Percentiles rank a stretch among this genome's conserved stretches.
phyloP scores from a whole-genome alignment of 1,284 basidiomycete genomes.

The Ustilago bromivora region DNA sequence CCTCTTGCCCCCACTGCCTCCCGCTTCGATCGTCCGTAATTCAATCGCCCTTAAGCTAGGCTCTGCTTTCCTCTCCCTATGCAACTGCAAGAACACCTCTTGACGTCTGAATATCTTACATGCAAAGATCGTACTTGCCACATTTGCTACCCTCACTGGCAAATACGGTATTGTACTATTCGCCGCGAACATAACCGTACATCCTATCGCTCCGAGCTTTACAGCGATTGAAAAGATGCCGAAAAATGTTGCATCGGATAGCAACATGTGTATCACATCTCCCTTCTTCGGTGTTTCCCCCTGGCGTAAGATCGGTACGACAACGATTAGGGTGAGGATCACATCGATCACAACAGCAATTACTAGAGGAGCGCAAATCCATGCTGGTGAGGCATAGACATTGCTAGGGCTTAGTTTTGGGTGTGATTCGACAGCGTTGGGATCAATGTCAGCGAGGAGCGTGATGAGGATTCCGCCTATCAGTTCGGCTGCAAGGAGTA shows the following conservation, averaged over 20 bases:
- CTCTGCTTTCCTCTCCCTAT: conserved; percentile 13
- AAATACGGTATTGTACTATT: conserved; percentile 17
- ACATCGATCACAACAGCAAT: conserved; percentile 27
- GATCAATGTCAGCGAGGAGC: not conserved
- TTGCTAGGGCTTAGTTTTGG: not conserved
- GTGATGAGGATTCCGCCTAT: conserved; percentile 4
- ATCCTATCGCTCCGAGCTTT: conserved; percentile 18
- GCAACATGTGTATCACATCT: conserved; percentile 26
- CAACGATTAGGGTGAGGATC: conserved; percentile 26
- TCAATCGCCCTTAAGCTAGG: conserved; percentile 17
- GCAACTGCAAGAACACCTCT: conserved; percentile 16
- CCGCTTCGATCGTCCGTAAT: not conserved
- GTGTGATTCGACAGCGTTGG: not conserved
- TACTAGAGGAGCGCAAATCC: conserved; percentile 16
- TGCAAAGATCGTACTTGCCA: conserved; percentile 32
- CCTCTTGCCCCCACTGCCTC: not conserved
- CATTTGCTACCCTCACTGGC: conserved; percentile 22
- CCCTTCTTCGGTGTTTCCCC: conserved; percentile 10
- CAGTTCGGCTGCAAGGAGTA: conserved; percentile 12
- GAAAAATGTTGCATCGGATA: conserved; percentile 33
- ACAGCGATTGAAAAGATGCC: conserved; percentile 21
- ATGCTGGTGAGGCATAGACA: conserved; percentile 13
- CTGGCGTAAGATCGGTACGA: conserved; percentile 15
- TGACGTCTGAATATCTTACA: conserved; percentile 42
- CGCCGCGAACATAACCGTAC: not conserved